A percentile compares a stretch with the other conserved stretches of the same genome.
Evolutionary conservation across 768 basidiomycete species (phyloP).

Genomic region (Russula vinacea): DNA sequence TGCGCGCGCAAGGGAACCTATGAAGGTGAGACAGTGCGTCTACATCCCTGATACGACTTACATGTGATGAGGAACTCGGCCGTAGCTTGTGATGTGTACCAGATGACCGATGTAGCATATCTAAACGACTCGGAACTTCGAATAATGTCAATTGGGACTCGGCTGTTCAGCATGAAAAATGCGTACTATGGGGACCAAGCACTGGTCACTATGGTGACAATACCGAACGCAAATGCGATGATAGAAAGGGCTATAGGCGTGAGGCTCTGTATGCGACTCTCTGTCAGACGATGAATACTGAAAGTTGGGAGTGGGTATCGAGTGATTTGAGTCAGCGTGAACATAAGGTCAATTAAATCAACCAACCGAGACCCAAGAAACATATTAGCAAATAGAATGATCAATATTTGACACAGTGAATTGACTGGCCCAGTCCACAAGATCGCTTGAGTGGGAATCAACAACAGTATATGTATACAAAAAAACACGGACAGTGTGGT

Average conservation of each 20-base stretch:
- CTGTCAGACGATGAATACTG: not conserved
- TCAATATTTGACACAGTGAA: slow-evolving; percentile 4
- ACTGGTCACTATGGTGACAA: not conserved
- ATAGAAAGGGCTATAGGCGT: not conserved
- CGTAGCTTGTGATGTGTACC: not conserved
- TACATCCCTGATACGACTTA: not conserved
- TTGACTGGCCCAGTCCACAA: slow-evolving; percentile 4
- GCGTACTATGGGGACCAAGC: not conserved
- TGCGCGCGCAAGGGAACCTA: slow-evolving; percentile 2
- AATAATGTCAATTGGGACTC: not conserved
- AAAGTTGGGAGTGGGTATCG: not conserved
- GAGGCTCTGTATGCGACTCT: not conserved
- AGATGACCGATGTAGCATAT: not conserved
- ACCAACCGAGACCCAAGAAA: slow-evolving; percentile 3
- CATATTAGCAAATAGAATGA: not conserved
- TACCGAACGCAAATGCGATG: slow-evolving; percentile 3
- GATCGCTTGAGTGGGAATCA: not conserved
- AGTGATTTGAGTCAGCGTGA: not conserved
- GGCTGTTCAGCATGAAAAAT: not conserved
- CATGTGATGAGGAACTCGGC: slow-evolving; percentile 9
- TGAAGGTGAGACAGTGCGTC: not conserved
- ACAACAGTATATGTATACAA: not conserved
- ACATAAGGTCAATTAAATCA: not conserved
- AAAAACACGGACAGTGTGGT: not conserved
- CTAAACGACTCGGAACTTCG: not conserved